Evolutionary conservation across 1,139 yeast species (phyloP), one percentile per base, ranked within the genome.

Genomic region (Debaryomyces robertsiae): DNA sequence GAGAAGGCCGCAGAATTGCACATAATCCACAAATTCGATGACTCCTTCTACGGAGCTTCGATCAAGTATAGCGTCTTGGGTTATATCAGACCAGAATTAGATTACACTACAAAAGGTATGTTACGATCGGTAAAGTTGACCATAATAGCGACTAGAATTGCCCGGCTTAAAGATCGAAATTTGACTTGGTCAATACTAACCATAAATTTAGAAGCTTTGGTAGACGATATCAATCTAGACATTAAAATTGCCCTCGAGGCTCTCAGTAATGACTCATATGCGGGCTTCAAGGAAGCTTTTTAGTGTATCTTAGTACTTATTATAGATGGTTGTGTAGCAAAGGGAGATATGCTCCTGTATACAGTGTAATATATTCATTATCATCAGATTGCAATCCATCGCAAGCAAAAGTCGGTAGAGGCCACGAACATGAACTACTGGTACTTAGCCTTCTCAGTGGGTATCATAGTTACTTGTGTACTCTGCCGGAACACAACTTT

Each of bases 1-100:
- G 75, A 77, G 47, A 84, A 84, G 61, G 83, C 95, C 0, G 93
- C 87, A 6, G 99, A 94, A 55, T 73, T 93, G 32, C 97, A 94
- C 61, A 78, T 94, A 10, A 76, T 94, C 40, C 94, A 89, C 63
- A 67, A 82, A 42, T 93, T 91, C 55, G 50, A 59, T 1, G 57
- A 67, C 4, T 74, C 77, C 45, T 94, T 94, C 60, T 94, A 94
- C 55, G 98, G 98, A 2, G 94, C 96, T 9, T 53, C 63, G 11
- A 73, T 93, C 46, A 74, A 73, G 46, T 81, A 86, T 52, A 75
- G 74, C 32, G 81, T 94, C 2, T 71, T 91, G 51, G 99, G 98
- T 0, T 91, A 87, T 59, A 80, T 94, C 33, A 77, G 99, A 47
- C 96, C 97, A 0, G 98, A 94, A 60, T 73, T 89, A 52, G 79